Conservation (phyloP, 1,284 basidiomycete genomes). For the Irpex sp. region DNA sequence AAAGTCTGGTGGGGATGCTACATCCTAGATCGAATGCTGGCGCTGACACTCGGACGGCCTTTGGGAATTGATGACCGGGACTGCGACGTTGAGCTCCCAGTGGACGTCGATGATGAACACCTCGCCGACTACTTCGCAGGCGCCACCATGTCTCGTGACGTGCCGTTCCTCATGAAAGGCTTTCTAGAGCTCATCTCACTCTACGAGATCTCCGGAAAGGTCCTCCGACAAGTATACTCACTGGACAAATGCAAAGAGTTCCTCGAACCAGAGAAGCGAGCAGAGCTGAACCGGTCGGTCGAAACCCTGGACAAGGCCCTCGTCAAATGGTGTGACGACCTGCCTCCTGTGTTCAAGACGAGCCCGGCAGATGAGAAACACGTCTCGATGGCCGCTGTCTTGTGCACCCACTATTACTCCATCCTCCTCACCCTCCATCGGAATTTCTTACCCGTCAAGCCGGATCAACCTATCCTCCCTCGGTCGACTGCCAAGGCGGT, state of each 20-base stretch:
- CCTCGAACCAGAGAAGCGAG: constrained; percentile 69
- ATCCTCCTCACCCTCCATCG: constrained; percentile 86
- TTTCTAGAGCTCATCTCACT: constrained; percentile 72
- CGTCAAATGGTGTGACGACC: constrained; percentile 76
- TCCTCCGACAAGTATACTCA: constrained; percentile 80
- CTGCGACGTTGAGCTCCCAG: constrained; percentile 79
- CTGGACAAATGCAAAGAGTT: constrained; percentile 71
- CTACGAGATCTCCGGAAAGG: constrained; percentile 79
- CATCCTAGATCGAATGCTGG: constrained; percentile 85
- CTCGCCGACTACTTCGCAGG: constrained; percentile 70
- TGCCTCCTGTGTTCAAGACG: constrained; percentile 71
- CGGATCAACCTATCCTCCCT: constrained; percentile 59
- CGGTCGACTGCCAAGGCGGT: constrained; percentile 77
- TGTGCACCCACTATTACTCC: constrained; percentile 88
- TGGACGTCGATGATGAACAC: constrained; percentile 76
- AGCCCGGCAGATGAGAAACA: constrained; percentile 69
- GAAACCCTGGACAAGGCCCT: constrained; percentile 75
- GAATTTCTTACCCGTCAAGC: constrained; percentile 77
- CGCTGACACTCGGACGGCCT: constrained; percentile 79
- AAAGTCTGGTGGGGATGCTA: constrained; percentile 94
- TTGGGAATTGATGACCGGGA: constrained; percentile 77
- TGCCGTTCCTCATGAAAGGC: constrained; percentile 75
- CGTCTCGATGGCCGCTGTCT: constrained; percentile 83
- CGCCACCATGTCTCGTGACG: constrained; percentile 47
- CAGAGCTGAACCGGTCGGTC: constrained; percentile 70